These are phyloP conservation scores for Chamaecrista fasciculata DNA, from an alignment of 306 rosid genomes.

Conservation along the genomic window DNA sequence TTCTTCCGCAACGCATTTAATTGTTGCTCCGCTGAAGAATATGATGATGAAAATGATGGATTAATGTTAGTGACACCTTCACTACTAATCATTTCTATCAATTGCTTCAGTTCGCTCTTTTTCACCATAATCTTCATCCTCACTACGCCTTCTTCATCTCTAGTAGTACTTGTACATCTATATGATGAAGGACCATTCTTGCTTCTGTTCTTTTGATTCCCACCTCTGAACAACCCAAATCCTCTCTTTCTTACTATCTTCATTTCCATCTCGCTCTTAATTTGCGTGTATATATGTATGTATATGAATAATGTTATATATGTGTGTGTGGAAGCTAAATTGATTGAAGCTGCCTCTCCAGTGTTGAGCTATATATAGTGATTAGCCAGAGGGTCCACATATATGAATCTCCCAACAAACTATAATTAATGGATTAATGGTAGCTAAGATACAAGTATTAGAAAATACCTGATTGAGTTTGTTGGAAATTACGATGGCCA, in stretches of 20 bases:
- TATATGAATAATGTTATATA: too few species aligned
- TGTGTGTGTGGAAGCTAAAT: not conserved
- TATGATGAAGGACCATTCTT: too few species aligned
- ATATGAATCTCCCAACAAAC: too few species aligned
- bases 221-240: conserved; percentile 23
- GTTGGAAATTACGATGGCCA: too few species aligned
- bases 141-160: conserved; percentile 46
- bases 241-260: conserved; percentile 36
- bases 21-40: conserved; percentile 37
- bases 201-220: conserved; percentile 18
- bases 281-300: too few species aligned
- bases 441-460: not conserved
- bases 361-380: conserved; percentile 9
- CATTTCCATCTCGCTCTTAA: too few species aligned
- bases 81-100: conserved; percentile 34
- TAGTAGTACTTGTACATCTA: too few species aligned
- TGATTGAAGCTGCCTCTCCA: too few species aligned
- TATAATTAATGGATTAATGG: too few species aligned
- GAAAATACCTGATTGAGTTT: not conserved
- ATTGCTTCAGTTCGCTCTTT: conserved; percentile 46
- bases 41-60: not conserved
- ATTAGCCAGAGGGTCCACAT: too few species aligned
- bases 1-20: conserved; percentile 37
- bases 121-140: conserved; percentile 55
- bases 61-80: too few species aligned